Percentiles rank a stretch among this genome's conserved stretches.
These are phyloP conservation scores for Gossypium rotundifolium DNA, from an alignment of 345 rosid genomes.

Conservation along the genomic window DNA sequence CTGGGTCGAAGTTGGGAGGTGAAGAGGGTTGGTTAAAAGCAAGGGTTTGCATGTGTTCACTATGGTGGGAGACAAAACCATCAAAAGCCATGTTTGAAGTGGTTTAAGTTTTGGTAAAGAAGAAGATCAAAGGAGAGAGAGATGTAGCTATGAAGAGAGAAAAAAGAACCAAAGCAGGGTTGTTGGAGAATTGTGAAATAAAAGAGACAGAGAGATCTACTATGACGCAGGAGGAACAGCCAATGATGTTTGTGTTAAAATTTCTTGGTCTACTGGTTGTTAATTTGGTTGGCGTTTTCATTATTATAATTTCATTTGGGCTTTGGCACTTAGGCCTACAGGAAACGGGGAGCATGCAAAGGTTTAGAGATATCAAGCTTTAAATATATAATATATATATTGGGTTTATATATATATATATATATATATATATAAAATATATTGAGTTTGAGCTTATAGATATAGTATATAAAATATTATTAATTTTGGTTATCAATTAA, in stretches of 20 bases:
- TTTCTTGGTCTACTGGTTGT: not conserved
- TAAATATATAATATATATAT: no score
- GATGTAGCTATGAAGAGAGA: not conserved
- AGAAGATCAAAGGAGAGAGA: not conserved
- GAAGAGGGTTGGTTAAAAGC: not conserved
- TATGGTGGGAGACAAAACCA: not conserved
- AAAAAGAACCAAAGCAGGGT: not conserved
- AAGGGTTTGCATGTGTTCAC: slow-evolving; percentile 6
- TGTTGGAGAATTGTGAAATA: not conserved
- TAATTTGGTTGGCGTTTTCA: not conserved
- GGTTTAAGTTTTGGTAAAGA: not conserved
- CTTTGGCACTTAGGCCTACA: no score
- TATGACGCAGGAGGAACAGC: not conserved
- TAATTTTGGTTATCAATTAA: no score
- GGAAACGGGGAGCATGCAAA: no score
- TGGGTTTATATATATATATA: no score
- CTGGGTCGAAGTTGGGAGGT: slow-evolving; percentile 5
- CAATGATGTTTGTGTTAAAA: not conserved
- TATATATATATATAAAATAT: no score
- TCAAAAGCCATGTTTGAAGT: slow-evolving; percentile 2
- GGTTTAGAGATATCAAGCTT: no score
- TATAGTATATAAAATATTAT: no score
- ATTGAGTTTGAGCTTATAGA: no score
- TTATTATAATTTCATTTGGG: no score
- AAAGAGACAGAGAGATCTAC: not conserved